Base-by-base conservation (phyloP, 805 yeast species). In the Ascoidea tarda region DNA sequence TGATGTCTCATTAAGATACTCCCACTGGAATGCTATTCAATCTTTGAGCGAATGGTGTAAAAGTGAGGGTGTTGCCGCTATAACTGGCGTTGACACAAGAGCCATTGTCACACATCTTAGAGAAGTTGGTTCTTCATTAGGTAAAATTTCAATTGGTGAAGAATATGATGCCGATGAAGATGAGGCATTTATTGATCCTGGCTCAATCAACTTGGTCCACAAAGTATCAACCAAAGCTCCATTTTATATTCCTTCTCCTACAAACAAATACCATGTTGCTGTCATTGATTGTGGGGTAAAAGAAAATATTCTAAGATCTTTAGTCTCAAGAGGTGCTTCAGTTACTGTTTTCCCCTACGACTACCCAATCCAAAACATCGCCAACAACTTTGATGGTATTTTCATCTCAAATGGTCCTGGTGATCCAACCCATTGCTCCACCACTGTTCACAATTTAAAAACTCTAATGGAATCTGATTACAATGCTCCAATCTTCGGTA, bases 21-120 rank as follows among this genome's bases (percentile, higher is more conserved):
- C 96, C n/a, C 99, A 93, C 68, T 93, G 99, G 99, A 90, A 98
- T 45, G 99, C 99, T 4, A 96, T 93, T 42, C 98, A 93, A 72
- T 84, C 95, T 16, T 76, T 93, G 54, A 85, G 87, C 55, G 87
- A 86, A 61, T 93, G 98, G 99, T 93, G 99, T 73, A 80, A 86
- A 69, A 82, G 96, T 65, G 95, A 89, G 61, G 96, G 96, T 47
- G 93, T 95, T 53, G 95, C 98, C 53, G 95, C 96, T 49, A 85
- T 93, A 62, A 81, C 96, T 47, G 99, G 97, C 57, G 96, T 93
- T 49, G 99, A 93, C 69, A 93, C 99, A 58, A 86, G 99, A 74
- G 87, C 90, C 53, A 78, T 93, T 58, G 98, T 93, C 53, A 79
- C 91, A 48, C 87, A 83, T 63, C 78, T 93, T 69, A 86, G 99